Percentiles rank a stretch among this genome's conserved stretches.
These are phyloP conservation scores for Neurospora sp. DNA, from an alignment of 495 filamentous ascomycete species.

Conservation along the genomic window DNA sequence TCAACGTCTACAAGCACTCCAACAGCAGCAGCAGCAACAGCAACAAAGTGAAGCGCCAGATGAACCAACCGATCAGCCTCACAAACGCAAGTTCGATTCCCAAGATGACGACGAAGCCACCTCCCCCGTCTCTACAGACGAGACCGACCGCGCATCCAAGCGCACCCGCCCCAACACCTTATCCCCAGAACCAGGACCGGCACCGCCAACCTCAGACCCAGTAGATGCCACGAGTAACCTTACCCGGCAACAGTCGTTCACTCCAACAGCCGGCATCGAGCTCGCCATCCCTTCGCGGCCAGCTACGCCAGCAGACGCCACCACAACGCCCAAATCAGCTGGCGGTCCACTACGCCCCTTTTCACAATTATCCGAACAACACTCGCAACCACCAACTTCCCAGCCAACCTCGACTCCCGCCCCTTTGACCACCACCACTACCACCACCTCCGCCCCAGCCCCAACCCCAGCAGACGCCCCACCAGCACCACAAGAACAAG, in stretches of 20 bases:
- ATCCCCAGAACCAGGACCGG: slow-evolving; percentile 6
- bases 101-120: slow-evolving; percentile 23
- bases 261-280: slow-evolving; percentile 37
- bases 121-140: slow-evolving; percentile 14
- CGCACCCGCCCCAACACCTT: slow-evolving; percentile 27
- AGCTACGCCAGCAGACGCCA: slow-evolving; percentile 33
- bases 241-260: slow-evolving; percentile 24
- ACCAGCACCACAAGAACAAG: slow-evolving; percentile 6
- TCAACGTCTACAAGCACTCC: slow-evolving; percentile 23
- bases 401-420: background rate
- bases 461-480: slow-evolving; percentile 4
- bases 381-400: background rate
- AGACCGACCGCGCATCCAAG: slow-evolving; percentile 27
- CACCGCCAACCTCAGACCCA: slow-evolving; percentile 5
- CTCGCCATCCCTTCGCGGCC: slow-evolving; percentile 48
- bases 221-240: slow-evolving; percentile 7
- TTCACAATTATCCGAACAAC: background rate
- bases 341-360: background rate
- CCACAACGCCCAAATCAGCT: slow-evolving; percentile 18
- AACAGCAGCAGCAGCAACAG: slow-evolving; percentile 8
- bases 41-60: background rate
- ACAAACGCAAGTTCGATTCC: slow-evolving; percentile 35
- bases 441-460: slow-evolving; percentile 5
- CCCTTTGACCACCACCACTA: background rate
- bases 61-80: background rate